Base-by-base conservation (phyloP, 495 filamentous ascomycete genomes). In the Ramalina peruviana region DNA sequence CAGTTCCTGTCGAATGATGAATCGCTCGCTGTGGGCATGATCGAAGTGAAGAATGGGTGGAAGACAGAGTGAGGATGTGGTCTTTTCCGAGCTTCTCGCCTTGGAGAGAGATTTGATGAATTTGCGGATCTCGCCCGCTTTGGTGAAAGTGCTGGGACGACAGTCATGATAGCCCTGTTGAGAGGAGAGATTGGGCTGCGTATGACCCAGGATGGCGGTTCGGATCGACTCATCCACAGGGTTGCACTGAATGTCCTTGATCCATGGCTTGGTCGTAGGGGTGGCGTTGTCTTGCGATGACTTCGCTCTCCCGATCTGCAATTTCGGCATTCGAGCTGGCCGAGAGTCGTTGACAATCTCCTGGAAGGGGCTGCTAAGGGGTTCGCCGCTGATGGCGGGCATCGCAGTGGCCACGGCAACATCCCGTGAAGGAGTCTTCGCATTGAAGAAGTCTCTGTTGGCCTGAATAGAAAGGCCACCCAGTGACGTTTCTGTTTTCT, bases 401-500 rank as follows among this genome's bases (percentile, higher is more conserved):
- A 68, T 72, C 47, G 65, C 60, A 10, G 66, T 60, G 2, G 64
- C 63, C 60, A 67, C 56, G 58, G 40, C 44, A 36, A 54, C 23
- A 13, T 48, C 33, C 56, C 78, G 79, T 36, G 74, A 86, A 6
- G 87, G 88, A 2, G 86, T 92, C 59, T 88, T 93, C 21, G 75
- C 69, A 57, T 69, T 73, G 61, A 80, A 79, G 43, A 74, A 72
- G 65, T 72, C 67, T 56, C 76, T 70, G 43, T 79, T 64, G 59
- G 71, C 63, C 58, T 68, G 54, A 54, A 64, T 69, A 2, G 82
- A 82, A 42, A 75, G 70, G 23, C 82, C 67, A 21, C 79, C 81
- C 19, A 94, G 61, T 0, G 87, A 92, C 19, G 80, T 84, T 65
- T 98, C 92, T 0, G 92, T 98, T 56, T 83, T 83, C 62, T 98